A percentile compares a stretch with the other conserved stretches of the same genome.
phyloP scores from a whole-genome alignment of 78 protist species.

The Isochrysis galbana region DNA sequence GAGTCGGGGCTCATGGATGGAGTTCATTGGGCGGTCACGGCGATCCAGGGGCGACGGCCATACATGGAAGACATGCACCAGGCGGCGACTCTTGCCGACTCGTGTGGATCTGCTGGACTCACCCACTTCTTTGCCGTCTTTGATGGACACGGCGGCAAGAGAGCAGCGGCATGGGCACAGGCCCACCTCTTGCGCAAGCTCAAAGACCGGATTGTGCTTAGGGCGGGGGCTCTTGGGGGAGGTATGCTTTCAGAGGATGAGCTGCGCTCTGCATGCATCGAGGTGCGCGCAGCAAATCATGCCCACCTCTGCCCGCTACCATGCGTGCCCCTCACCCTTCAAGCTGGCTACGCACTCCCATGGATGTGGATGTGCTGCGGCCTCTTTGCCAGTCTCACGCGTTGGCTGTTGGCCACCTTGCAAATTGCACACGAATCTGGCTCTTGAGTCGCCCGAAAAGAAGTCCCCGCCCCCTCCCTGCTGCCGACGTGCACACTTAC shows the following conservation, averaged over 20 bases:
- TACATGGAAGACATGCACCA: conserved; percentile 32
- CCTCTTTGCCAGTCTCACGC: too few relatives aligned
- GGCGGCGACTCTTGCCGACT: neutral
- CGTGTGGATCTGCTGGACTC: neutral
- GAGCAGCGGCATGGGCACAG: neutral
- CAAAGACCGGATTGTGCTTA: neutral
- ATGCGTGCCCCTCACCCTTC: too few relatives aligned
- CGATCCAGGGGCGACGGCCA: conserved; percentile 3
- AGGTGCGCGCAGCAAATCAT: too few relatives aligned
- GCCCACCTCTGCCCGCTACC: too few relatives aligned
- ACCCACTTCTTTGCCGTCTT: conserved; percentile 12
- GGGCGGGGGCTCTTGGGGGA: neutral
- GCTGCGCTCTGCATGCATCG: neutral
- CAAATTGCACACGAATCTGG: too few relatives aligned
- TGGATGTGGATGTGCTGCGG: too few relatives aligned
- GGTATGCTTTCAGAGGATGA: neutral
- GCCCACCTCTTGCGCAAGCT: neutral
- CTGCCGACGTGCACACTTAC: too few relatives aligned
- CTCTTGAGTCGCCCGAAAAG: too few relatives aligned
- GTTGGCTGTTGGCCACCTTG: too few relatives aligned
- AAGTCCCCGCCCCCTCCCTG: too few relatives aligned
- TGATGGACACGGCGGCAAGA: conserved; percentile 37
- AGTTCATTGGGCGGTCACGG: neutral
- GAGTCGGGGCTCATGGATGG: neutral
- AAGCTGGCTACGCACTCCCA: too few relatives aligned